Evolutionary conservation across 192 early-diverging fungal genomes (phyloP).

Genomic region (Mortierella claussenii): DNA sequence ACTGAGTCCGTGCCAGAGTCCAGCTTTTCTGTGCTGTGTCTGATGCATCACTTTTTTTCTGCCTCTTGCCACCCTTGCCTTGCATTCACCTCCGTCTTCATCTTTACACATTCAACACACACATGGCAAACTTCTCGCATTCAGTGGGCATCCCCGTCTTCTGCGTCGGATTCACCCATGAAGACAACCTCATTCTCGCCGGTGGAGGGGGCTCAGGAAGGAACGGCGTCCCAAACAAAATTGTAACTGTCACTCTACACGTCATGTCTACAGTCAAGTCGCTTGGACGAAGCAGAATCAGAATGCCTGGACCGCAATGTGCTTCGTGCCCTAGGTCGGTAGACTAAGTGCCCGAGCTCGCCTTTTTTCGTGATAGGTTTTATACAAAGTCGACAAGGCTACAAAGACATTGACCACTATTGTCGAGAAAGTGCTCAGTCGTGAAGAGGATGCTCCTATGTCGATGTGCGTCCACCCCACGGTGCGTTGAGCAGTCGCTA

Average conservation of each 20-base stretch:
- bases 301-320: too few relatives aligned
- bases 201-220: constrained; percentile 89
- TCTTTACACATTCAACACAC: neutral
- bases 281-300: too few relatives aligned
- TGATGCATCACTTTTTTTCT: neutral
- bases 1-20: too few relatives aligned
- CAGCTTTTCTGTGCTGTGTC: too few relatives aligned
- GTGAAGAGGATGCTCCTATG: constrained; percentile 87
- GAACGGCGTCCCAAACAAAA: constrained; percentile 88
- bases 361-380: constrained; percentile 50
- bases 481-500: constrained; percentile 52
- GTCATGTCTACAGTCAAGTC: too few relatives aligned
- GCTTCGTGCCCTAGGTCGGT: too few relatives aligned
- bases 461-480: constrained; percentile 82
- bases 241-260: constrained; percentile 66
- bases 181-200: constrained; percentile 72
- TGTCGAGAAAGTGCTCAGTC: constrained; percentile 57
- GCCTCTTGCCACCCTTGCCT: neutral
- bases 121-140: constrained; percentile 52
- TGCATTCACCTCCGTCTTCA: neutral
- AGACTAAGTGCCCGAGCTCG: too few relatives aligned
- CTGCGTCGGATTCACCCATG: constrained; percentile 65
- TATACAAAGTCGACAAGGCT: constrained; percentile 61
- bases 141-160: constrained; percentile 70
- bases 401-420: constrained; percentile 30